A percentile compares a stretch with the other conserved stretches of the same genome.
Conservation (phyloP, 352 stramenopile species). For the Pythium pyrilobum region DNA sequence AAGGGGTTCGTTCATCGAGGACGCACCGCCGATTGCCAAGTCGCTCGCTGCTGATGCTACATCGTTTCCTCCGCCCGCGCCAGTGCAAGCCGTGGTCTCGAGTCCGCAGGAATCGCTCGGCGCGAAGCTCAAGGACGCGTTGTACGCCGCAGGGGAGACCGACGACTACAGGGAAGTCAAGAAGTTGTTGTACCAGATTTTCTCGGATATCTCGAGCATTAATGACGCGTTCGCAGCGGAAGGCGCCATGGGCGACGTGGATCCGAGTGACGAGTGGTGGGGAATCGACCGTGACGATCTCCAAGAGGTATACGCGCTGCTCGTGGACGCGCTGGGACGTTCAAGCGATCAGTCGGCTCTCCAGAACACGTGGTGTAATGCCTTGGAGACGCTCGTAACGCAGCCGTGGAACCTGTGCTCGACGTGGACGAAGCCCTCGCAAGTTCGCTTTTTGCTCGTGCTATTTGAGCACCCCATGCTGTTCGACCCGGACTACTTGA, state of each 20-base stretch:
- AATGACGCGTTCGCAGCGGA: conserved; percentile 37
- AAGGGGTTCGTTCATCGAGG: conserved; percentile 20
- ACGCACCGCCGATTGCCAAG: background rate
- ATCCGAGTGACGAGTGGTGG: conserved; percentile 41
- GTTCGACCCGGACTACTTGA: conserved; percentile 74
- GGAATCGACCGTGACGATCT: conserved; percentile 38
- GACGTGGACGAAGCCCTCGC: conserved; percentile 39
- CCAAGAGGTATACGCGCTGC: conserved; percentile 36
- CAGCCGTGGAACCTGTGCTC: conserved; percentile 76
- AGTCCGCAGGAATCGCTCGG: conserved; percentile 24
- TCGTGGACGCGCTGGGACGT: conserved; percentile 30
- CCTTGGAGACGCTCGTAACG: conserved; percentile 55
- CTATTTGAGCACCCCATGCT: conserved; percentile 70
- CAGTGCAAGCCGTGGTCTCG: background rate
- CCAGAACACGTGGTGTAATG: conserved; percentile 71
- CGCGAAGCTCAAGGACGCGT: conserved; percentile 31
- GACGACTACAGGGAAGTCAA: conserved; percentile 52
- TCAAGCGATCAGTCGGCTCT: conserved; percentile 36
- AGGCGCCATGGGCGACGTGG: background rate
- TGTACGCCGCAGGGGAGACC: conserved; percentile 32
- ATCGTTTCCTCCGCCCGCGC: conserved; percentile 4
- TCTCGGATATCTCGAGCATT: conserved; percentile 53
- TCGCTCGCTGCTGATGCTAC: background rate
- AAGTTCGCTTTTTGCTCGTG: conserved; percentile 63
- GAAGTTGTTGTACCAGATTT: conserved; percentile 61